phyloP scores from a whole-genome alignment of 768 basidiomycete species.

The Naematelia aurantialba region DNA sequence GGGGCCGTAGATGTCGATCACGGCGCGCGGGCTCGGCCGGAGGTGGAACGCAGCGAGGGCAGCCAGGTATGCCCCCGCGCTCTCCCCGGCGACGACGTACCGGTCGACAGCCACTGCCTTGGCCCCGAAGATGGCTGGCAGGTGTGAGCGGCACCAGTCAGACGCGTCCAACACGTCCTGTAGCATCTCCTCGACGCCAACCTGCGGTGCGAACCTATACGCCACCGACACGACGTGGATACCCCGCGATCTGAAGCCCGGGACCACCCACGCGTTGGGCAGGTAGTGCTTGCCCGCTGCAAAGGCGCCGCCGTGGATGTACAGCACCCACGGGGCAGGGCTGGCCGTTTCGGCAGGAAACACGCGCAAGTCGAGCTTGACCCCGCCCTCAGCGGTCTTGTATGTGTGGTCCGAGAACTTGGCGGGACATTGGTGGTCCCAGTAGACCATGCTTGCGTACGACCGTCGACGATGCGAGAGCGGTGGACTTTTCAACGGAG shows the following conservation, averaged over 20 bases:
- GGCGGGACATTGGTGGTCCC: slow-evolving; percentile 6
- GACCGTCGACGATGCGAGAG: too few species aligned
- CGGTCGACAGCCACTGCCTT: slow-evolving; percentile 4
- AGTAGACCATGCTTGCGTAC: slow-evolving; percentile 13
- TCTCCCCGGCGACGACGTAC: slow-evolving; percentile 15
- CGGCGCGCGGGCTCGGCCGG: slow-evolving; percentile 5
- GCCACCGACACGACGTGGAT: slow-evolving; percentile 16
- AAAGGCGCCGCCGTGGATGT: slow-evolving; percentile 16
- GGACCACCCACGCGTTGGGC: slow-evolving; percentile 17
- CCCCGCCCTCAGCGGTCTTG: slow-evolving; percentile 15
- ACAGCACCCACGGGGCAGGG: slow-evolving; percentile 17
- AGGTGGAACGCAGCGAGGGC: slow-evolving; percentile 5
- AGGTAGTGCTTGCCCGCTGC: slow-evolving; percentile 12
- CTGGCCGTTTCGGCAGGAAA: slow-evolving; percentile 12
- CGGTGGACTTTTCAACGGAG: too few species aligned
- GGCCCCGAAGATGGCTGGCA: background rate
- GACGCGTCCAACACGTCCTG: slow-evolving; percentile 16
- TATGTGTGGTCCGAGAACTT: slow-evolving; percentile 14
- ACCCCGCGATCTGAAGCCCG: slow-evolving; percentile 8
- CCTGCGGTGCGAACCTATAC: slow-evolving; percentile 14
- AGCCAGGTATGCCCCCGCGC: slow-evolving; percentile 13
- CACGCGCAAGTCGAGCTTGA: slow-evolving; percentile 12
- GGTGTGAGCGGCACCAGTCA: slow-evolving; percentile 13
- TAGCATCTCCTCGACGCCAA: slow-evolving; percentile 6
- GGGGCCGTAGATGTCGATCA: slow-evolving; percentile 11